These are phyloP conservation scores for Tetragonia tetragonoides DNA, from an alignment of 148 eudicot species.

Conservation along the genomic window DNA sequence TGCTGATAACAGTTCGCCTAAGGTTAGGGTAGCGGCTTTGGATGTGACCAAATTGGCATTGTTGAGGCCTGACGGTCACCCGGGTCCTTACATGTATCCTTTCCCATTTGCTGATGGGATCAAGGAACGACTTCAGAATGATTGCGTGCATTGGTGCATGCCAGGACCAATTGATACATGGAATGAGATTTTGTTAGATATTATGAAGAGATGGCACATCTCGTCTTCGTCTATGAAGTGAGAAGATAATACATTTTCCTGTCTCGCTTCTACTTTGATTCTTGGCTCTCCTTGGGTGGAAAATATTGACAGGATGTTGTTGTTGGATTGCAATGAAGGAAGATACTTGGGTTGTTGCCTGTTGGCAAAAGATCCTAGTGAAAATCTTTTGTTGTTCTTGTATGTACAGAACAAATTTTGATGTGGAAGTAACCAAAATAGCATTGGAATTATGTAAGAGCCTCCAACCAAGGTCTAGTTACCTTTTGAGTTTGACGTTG, in stretches of 20 bases:
- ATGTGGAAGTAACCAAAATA: neutral
- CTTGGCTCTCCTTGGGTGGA: neutral
- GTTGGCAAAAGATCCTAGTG: neutral
- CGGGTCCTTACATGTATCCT: constrained; percentile 80
- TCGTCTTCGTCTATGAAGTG: constrained; percentile 14
- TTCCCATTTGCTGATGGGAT: constrained; percentile 78
- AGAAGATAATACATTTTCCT: neutral
- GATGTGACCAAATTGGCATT: constrained; percentile 70
- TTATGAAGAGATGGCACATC: constrained; percentile 52
- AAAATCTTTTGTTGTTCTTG: neutral
- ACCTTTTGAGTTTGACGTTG: too few relatives aligned
- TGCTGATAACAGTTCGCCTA: constrained; percentile 12
- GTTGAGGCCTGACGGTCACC: constrained; percentile 91
- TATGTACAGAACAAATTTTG: neutral
- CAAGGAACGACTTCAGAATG: constrained; percentile 64
- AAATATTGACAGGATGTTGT: neutral
- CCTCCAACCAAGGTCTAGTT: too few relatives aligned
- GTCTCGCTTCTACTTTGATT: too few relatives aligned
- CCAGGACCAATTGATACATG: constrained; percentile 90
- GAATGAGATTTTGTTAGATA: constrained; percentile 80
- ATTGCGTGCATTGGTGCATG: constrained; percentile 93
- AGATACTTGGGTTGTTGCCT: neutral
- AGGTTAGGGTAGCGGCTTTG: constrained; percentile 51
- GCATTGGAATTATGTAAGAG: too few relatives aligned
- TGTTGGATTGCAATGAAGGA: neutral